Base-by-base conservation (phyloP, 441 rosid species). In the Arabidopsis lyrata region DNA sequence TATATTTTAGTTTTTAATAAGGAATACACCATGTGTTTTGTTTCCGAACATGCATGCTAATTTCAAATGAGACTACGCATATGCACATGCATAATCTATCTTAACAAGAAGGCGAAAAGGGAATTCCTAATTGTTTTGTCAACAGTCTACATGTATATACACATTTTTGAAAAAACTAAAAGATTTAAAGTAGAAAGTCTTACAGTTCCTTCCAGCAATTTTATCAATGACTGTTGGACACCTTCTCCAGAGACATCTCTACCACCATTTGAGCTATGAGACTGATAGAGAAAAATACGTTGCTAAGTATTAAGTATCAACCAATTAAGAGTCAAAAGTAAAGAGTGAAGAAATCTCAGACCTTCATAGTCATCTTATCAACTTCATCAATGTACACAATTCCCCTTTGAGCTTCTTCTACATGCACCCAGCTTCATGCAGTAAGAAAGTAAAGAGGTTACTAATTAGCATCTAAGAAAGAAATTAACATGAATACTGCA, bases 221-320 rank as follows among this genome's bases (percentile, higher is more conserved):
- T 89, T 57, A 87, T 79, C 74, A 89, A 78, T 58, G 91, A 88
- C 84, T 89, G 94, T 64, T 87, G 94, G 59, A 87, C 94, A 77
- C 94, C 94, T 81, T 89, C 91, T 34, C 94, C 91, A 38, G 94
- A 87, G 38, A 89, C 91, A 81, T 89, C 94, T 77, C 94, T 86
- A 35, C 88, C 87, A 77, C 78, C 73, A 76, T 77, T 80, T 50
- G 81, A 73, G 72, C 78, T 82, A 77, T 84, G 90, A 38, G 85
- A 78, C 94, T 89, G 83, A 77, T 63, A 35, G n/a, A 78, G 66
- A 73, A 47, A n/a, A 31, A 44, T 24, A 63, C 49, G 60, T 38
- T 27, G 38, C 31, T 35, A 42, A 34, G 55, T 70, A 58, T 20
- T 41, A 42, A 50, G 50, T 35, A 60, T 35, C 15, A 36, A 60